Evolutionary conservation across 176 grass and related monocot genomes (phyloP), one percentile per base, ranked within the genome.

Genomic region (Echinochloa phyllopogon): DNA sequence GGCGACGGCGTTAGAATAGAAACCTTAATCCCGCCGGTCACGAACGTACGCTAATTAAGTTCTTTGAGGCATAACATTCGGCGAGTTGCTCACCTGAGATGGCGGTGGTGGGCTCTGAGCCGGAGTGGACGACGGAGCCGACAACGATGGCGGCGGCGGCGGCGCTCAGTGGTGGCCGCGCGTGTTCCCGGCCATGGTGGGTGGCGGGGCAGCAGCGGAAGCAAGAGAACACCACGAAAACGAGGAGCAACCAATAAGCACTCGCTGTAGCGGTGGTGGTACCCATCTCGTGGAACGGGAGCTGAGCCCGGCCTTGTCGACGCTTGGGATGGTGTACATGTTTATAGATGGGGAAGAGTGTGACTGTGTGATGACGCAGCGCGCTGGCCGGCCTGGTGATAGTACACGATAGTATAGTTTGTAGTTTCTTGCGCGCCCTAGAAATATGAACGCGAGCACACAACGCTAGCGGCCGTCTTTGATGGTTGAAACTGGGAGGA

Each of bases 61-160:
- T 14, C 8, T 24, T 42, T 6, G 44, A 7, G 73, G 41, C 27
- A 18, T 7, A 33, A 25, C 25, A 64, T 51, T 16, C 7, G 4
- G 3, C 10, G 4, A 0, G 10, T 2, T 13, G 29, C n/a, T 11
- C 47, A 88, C 87, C 82, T 84, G 82, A 68, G 7, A 57, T 48
- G 52, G 68, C 75, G 20, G 37, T 24, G 13, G 8, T 48, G 27
- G 75, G 6, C 18, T 78, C 40, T 6, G 40, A 64, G 75, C 49
- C 59, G 17, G 75, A 85, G 74, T 69, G 38, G 24, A 47, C 61
- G 29, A 83, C 50, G 18, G 73, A 40, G 81, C 74, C 66, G 70
- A 70, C 64, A 43, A 61, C 44, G 68, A 63, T n/a, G n/a, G n/a
- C 29, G 1, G 29, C 56, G 33, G 58, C 66, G 5, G 60, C 10